Evolutionary conservation across 305 asterid species (phyloP), one percentile per base, ranked within the genome.

Genomic region (Fraxinus xanthoxyloides): DNA sequence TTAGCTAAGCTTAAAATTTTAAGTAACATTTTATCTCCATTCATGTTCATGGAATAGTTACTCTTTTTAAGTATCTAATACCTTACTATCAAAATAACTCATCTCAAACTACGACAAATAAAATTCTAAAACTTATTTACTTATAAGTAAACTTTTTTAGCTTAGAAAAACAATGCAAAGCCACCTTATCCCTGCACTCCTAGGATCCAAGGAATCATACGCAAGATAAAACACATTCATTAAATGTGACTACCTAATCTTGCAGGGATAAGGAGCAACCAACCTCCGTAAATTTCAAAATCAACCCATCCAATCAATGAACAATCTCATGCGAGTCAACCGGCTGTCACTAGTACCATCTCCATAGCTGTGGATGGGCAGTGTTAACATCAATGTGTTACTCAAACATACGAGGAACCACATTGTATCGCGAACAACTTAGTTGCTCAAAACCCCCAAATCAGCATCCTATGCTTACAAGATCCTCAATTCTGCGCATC

Each of bases 201-300:
- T 87, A 88, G 83, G 95, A 92, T 89, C 92, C 91, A 83, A 90
- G 76, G 32, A 87, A 91, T 81, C 88, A 70, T 76, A 82, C 88
- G 84, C 80, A 87, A 85, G 95, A 93, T 88, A 87, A 82, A 89
- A 90, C 92, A 95, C 92, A 90, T 87, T 77, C 75, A 6, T 4
- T 4, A 86, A 83, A 92, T 90, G 93, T 92, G 97, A 95, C 94
- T 93, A 95, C 97, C 98, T 89, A 89, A 92, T 92, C 90, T 91
- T 91, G 97, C 97, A 95, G 97, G 98, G 98, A 95, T 95, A 95
- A 95, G 93, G 91, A 92, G 92, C 98, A 85, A 89, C 91, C 88
- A 90, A 84, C 93, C 87, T 80, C 82, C 90, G 87, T 80, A 85
- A 84, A 84, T 87, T 83, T 88, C 90, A 88, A 46, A 46, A 43